Evolutionary conservation across 1,139 yeast species (phyloP), one percentile per base, ranked within the genome.

Genomic region (Debaryomycetaceae sp.): DNA sequence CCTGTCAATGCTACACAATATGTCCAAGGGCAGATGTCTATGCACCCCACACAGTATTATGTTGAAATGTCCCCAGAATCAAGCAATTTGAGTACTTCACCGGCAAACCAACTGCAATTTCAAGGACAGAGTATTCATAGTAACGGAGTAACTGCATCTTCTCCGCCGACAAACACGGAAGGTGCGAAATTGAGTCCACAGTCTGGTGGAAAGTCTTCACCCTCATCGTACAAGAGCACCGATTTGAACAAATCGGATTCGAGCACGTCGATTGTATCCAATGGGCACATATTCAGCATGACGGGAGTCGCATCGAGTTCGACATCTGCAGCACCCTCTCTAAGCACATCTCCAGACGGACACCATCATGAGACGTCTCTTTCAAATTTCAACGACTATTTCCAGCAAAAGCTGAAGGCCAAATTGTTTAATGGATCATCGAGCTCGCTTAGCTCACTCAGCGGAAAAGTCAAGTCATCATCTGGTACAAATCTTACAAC

Each of bases 341-440:
- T 0, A 80, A 81, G 34, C 82, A 78, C 61, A 82, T 82, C 37
- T 36, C 40, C 44, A 42, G 41, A n/a, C 41, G 40, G 18, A 8
- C 7, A 22, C 11, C 26, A 22, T 8, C 26, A 22, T 8, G 11
- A 8, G 41, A 39, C 17, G 4, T 22, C 26, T 3, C 11, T 39
- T 43, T 17, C 35, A 44, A 6, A 14, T 38, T 4, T 17, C 41
- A 14, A 33, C 19, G 7, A 30, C 41, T 7, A 36, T 29, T 5
- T 38, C 43, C 11, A 29, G 29, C 15, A 40, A 43, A 4, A 40
- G 41, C 9, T 44, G 44, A 9, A 60, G 58, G 36, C 51, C 63
- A 24, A 63, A 61, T 35, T 59, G 63, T 37, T 51, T 63, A 33
- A 57, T 64, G 17, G 63, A 51, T 39, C 26, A 11, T 26, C 15